Percentiles rank a stretch among this genome's conserved stretches.
Evolutionary conservation across 495 filamentous ascomycete species (phyloP).

Genomic region (Talaromyces thailandensis): DNA sequence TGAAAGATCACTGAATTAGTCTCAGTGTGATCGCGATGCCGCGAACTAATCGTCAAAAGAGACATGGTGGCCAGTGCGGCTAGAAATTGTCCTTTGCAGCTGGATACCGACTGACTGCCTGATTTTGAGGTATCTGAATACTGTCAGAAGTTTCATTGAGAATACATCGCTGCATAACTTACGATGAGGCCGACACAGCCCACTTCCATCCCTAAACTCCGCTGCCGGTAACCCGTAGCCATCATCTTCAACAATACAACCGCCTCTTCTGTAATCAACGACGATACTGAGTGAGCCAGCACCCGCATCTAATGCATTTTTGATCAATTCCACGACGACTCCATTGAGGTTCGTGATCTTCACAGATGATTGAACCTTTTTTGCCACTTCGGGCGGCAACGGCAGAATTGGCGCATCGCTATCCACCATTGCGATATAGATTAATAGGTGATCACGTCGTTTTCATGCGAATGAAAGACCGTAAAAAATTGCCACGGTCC

Average conservation of each 20-base stretch:
- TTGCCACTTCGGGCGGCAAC: conserved; percentile 64
- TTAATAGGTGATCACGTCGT: background rate
- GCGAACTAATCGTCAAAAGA: conserved; percentile 70
- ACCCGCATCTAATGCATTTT: conserved; percentile 79
- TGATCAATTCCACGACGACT: conserved; percentile 65
- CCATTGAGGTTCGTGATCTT: conserved; percentile 65
- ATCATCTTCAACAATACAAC: conserved; percentile 82
- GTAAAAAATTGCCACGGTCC: background rate
- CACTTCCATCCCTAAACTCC: conserved; percentile 64
- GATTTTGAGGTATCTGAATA: conserved; percentile 71
- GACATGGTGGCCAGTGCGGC: conserved; percentile 71
- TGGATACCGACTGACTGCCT: conserved; percentile 42
- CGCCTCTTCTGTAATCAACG: conserved; percentile 68
- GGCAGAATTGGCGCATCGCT: conserved; percentile 45
- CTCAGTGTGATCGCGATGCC: conserved; percentile 49
- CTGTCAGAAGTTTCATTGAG: conserved; percentile 12
- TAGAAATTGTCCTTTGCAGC: conserved; percentile 66
- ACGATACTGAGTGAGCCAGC: conserved; percentile 62
- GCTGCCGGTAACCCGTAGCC: conserved; percentile 66
- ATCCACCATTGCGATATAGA: background rate
- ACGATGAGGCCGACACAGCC: conserved; percentile 69
- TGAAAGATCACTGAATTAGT: conserved; percentile 67
- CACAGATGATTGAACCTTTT: conserved; percentile 83
- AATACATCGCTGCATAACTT: conserved; percentile 19
- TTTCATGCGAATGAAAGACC: background rate